Evolutionary conservation across 495 filamentous ascomycete species (phyloP).

Genomic region (Thozetella sp.): DNA sequence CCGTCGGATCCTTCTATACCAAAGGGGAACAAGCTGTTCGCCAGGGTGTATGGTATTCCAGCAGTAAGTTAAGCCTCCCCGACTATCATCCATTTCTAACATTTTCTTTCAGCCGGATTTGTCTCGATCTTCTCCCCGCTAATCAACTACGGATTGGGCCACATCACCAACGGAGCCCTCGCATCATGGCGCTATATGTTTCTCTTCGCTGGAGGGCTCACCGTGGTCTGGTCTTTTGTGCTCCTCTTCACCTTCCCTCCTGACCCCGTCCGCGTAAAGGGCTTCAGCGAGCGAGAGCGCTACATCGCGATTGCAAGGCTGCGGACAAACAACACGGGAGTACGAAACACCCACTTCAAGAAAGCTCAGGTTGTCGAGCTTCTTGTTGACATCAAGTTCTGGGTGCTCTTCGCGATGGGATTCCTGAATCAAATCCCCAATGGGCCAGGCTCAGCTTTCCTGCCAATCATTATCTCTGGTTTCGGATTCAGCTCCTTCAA

Average conservation of each 20-base stretch:
- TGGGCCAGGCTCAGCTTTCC: conserved; percentile 37
- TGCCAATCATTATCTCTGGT: conserved; percentile 38
- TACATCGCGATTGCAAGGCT: conserved; percentile 37
- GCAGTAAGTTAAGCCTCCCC: conserved; percentile 44
- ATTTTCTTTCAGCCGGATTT: conserved; percentile 47
- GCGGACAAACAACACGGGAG: conserved; percentile 40
- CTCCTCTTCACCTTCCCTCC: conserved; percentile 37
- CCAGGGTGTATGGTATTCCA: conserved; percentile 42
- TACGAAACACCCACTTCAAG: conserved; percentile 43
- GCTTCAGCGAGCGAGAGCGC: conserved; percentile 39
- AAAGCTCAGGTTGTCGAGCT: conserved; percentile 48
- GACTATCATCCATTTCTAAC: conserved; percentile 42
- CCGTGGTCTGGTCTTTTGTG: conserved; percentile 35
- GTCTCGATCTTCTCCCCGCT: conserved; percentile 48
- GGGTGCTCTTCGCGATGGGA: conserved; percentile 33
- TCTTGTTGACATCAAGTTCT: conserved; percentile 42
- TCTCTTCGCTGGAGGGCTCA: conserved; percentile 37
- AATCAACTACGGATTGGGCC: conserved; percentile 52
- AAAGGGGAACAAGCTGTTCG: too few species aligned
- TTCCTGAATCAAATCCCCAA: conserved; percentile 44
- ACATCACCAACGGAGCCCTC: conserved; percentile 38
- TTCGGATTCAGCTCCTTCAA: conserved; percentile 46
- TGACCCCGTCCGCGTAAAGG: conserved; percentile 35
- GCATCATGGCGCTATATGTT: conserved; percentile 43
- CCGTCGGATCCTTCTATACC: too few species aligned